Evolutionary conservation across 2,329 filamentous ascomycete genomes (phyloP).

Genomic region (Laburnicola sp.): DNA sequence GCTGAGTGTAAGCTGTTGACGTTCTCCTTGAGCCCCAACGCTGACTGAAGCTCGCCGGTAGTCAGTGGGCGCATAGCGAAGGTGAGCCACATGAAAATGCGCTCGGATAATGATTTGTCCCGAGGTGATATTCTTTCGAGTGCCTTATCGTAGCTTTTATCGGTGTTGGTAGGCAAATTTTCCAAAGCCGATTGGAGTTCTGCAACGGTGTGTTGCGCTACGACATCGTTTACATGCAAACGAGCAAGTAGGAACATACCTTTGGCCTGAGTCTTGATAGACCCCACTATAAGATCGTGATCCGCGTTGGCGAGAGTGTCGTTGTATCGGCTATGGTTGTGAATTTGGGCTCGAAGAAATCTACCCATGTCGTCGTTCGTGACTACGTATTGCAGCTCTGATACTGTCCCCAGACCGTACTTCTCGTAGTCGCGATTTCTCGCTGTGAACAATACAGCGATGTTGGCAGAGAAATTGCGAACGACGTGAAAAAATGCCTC

Average conservation of each 20-base stretch:
- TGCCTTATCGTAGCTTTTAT: neutral
- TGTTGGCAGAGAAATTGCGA: neutral
- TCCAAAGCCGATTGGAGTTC: neutral
- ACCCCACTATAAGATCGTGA: neutral
- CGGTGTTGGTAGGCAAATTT: neutral
- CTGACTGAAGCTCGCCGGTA: neutral
- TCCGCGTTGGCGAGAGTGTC: neutral
- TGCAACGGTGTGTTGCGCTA: neutral
- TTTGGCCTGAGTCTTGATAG: neutral
- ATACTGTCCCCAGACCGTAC: neutral
- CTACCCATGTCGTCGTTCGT: neutral
- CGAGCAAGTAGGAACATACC: conserved; percentile 8
- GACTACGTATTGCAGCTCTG: neutral
- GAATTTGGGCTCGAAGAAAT: neutral
- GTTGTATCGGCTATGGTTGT: neutral
- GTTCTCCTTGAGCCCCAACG: neutral
- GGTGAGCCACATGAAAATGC: conserved; percentile 1
- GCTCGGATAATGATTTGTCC: neutral
- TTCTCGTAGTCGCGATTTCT: neutral
- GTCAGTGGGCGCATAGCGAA: conserved; percentile 3
- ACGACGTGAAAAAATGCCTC: neutral
- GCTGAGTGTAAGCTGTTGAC: neutral
- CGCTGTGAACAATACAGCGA: neutral
- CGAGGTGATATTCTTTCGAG: neutral
- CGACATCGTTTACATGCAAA: neutral